Evolutionary conservation across 2,329 filamentous ascomycete species (phyloP).

Genomic region (Fusarium concolor): DNA sequence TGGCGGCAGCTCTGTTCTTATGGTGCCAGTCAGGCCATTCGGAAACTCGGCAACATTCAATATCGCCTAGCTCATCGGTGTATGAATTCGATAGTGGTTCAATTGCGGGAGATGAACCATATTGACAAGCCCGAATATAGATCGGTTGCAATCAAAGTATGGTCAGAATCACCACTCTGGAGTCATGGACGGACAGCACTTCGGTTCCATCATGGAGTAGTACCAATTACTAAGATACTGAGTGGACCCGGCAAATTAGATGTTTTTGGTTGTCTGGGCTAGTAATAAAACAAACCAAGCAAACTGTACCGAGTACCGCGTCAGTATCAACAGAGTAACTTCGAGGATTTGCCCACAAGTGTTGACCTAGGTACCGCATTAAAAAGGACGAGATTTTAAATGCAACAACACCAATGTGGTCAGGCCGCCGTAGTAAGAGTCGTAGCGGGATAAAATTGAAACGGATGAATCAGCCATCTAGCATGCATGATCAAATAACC

Average conservation of each 20-base stretch:
- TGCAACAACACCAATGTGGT: slow-evolving; percentile 6
- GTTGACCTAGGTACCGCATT: not conserved
- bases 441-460: slow-evolving; percentile 6
- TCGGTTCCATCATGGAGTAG: slow-evolving; percentile 1
- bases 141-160: slow-evolving; percentile 6
- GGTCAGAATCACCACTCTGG: slow-evolving; percentile 7
- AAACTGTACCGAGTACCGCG: not conserved
- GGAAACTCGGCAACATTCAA: slow-evolving; percentile 13
- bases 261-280: slow-evolving; percentile 10
- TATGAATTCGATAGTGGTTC: slow-evolving; percentile 4
- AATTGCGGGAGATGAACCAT: slow-evolving; percentile 32
- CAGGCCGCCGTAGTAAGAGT: not conserved
- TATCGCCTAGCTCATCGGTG: not conserved
- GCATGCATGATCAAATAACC: slow-evolving; percentile 30
- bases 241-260: slow-evolving; percentile 17
- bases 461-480: not conserved
- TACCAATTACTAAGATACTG: not conserved
- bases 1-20: slow-evolving; percentile 6
- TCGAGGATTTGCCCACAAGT: not conserved
- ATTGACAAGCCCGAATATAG: slow-evolving; percentile 20
- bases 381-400: not conserved
- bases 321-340: not conserved
- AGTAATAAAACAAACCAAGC: slow-evolving; percentile 3
- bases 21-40: slow-evolving; percentile 20
- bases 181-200: not conserved